A percentile compares a stretch with the other conserved stretches of the same genome.
Evolutionary conservation across 2,329 filamentous ascomycete genomes (phyloP).

Genomic region (Aureobasidium uvarum): DNA sequence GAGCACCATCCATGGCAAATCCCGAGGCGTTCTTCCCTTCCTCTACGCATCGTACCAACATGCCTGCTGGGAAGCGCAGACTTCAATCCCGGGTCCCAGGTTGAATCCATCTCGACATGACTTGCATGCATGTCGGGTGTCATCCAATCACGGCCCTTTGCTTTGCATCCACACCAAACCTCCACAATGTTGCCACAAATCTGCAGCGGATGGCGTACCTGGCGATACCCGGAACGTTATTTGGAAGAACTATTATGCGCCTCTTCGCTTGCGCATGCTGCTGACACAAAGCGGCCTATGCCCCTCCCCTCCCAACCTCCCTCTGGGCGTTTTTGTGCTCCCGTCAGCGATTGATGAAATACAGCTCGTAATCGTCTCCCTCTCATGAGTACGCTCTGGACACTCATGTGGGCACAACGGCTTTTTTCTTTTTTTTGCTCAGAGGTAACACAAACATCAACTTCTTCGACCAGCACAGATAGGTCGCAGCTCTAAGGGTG

Average conservation of each 20-base stretch:
- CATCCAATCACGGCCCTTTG: slow-evolving; percentile 26
- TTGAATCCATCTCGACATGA: slow-evolving; percentile 30
- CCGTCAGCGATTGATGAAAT: slow-evolving; percentile 26
- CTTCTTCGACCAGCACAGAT: neutral
- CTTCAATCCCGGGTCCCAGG: slow-evolving; percentile 32
- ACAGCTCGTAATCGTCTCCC: slow-evolving; percentile 8
- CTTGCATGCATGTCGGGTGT: slow-evolving; percentile 22
- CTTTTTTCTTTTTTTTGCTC: slow-evolving; percentile 28
- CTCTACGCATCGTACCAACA: slow-evolving; percentile 25
- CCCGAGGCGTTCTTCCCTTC: slow-evolving; percentile 25
- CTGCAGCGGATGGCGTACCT: slow-evolving; percentile 27
- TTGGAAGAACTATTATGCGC: slow-evolving; percentile 24
- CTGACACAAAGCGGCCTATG: slow-evolving; percentile 27
- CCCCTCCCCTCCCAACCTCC: slow-evolving; percentile 13
- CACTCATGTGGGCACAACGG: neutral
- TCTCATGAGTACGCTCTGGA: slow-evolving; percentile 4
- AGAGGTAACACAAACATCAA: slow-evolving; percentile 21
- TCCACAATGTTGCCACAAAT: slow-evolving; percentile 23
- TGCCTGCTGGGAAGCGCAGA: slow-evolving; percentile 36
- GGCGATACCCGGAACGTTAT: slow-evolving; percentile 23
- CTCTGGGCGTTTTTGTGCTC: slow-evolving; percentile 21
- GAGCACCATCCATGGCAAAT: slow-evolving; percentile 18
- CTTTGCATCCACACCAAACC: slow-evolving; percentile 10
- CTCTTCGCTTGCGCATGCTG: slow-evolving; percentile 24
- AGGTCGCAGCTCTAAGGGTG: slow-evolving; percentile 17